phyloP scores from a whole-genome alignment of 164 flowering plant species.

The Chloranthus sessilifolius region DNA sequence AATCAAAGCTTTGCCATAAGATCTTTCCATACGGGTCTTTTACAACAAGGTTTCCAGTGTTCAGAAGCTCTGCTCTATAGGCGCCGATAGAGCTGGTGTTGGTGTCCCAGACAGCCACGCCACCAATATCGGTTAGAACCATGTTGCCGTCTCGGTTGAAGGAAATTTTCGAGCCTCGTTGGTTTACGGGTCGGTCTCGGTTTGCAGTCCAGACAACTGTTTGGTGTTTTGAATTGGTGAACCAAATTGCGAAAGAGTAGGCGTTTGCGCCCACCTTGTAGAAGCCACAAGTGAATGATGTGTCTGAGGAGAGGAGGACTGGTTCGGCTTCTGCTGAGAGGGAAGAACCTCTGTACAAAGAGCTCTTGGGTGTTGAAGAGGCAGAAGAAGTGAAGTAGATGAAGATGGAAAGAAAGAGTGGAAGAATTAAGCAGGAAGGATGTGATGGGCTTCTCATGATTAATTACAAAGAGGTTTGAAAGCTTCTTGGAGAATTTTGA shows the following conservation, averaged over 20 bases:
- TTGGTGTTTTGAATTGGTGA: slow-evolving; percentile 11
- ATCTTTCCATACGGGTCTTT: slow-evolving; percentile 1
- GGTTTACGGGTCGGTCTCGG: slow-evolving; percentile 15
- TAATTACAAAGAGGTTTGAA: no score
- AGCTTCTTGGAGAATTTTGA: no score
- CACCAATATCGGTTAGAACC: slow-evolving; percentile 11
- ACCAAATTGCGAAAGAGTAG: slow-evolving; percentile 19
- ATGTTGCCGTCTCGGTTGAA: slow-evolving; percentile 7
- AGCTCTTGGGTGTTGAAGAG: not conserved
- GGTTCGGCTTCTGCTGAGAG: slow-evolving; percentile 11
- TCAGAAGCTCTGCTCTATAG: slow-evolving; percentile 10
- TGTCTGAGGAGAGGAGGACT: slow-evolving; percentile 13
- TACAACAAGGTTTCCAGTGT: slow-evolving; percentile 15
- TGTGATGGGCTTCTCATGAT: slow-evolving; percentile 5
- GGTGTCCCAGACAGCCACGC: slow-evolving; percentile 12
- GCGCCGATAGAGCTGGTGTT: slow-evolving; percentile 5
- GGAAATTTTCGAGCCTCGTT: slow-evolving; percentile 8
- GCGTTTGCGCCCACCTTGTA: slow-evolving; percentile 17
- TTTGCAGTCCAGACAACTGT: slow-evolving; percentile 20
- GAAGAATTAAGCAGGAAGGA: not conserved
- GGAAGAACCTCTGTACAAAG: slow-evolving; percentile 12
- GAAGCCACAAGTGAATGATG: slow-evolving; percentile 17
- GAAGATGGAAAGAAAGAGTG: not conserved
- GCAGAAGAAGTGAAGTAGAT: not conserved
- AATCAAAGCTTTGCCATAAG: slow-evolving; percentile 17